Percentiles rank a stretch among this genome's conserved stretches.
These are phyloP conservation scores for Pleurotus salmoneostramineus DNA, from an alignment of 768 basidiomycete species.

Conservation along the genomic window DNA sequence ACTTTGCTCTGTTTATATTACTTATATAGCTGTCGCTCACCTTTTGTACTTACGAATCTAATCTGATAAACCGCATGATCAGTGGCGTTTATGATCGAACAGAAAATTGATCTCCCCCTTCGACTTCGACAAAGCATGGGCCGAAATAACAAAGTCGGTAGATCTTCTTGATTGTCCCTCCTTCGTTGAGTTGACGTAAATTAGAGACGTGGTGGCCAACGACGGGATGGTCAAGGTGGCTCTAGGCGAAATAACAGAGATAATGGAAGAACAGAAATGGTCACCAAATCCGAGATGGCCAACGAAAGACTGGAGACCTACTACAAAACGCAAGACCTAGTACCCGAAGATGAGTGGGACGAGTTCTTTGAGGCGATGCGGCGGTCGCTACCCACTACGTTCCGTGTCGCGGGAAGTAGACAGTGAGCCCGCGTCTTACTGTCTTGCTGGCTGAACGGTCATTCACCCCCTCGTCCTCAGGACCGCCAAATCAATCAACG, in stretches of 20 bases:
- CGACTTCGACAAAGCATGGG: not conserved
- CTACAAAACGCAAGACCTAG: conserved; percentile 72
- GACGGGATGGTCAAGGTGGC: not conserved
- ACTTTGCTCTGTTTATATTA: not conserved
- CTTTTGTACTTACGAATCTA: not conserved
- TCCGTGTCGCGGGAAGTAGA: conserved; percentile 86
- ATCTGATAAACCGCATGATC: too few species aligned
- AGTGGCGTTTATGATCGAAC: too few species aligned
- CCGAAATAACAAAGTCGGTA: conserved; percentile 6
- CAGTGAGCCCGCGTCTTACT: conserved; percentile 44
- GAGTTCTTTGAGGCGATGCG: conserved; percentile 61
- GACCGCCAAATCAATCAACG: conserved; percentile 70
- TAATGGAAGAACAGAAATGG: conserved; percentile 40
- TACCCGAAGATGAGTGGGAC: conserved; percentile 80
- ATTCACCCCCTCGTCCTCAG: conserved; percentile 26
- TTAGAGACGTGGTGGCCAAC: not conserved
- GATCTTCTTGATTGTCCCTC: not conserved
- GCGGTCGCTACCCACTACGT: conserved; percentile 85
- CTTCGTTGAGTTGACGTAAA: not conserved
- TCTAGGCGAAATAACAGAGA: conserved; percentile 21
- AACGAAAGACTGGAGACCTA: conserved; percentile 67
- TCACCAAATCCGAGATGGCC: conserved; percentile 62
- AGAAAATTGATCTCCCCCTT: too few species aligned
- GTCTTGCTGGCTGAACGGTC: not conserved
- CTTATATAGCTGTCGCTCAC: not conserved